Conservation (phyloP, 495 filamentous ascomycete species). For the Endocarpon pusillum region DNA sequence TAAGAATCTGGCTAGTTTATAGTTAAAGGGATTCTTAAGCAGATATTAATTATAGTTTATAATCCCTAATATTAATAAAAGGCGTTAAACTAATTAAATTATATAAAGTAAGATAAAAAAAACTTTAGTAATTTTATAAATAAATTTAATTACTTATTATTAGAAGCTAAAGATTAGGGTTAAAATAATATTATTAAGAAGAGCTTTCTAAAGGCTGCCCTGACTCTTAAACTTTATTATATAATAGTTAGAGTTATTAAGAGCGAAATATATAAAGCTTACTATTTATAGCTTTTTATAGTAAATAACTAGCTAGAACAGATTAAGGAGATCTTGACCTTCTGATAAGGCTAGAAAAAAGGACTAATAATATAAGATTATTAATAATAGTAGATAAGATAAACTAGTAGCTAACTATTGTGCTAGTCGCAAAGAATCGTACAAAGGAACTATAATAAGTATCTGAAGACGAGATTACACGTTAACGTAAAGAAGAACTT, state of each 20-base stretch:
- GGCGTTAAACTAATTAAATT: neutral
- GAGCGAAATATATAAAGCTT: neutral
- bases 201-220: neutral
- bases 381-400: neutral
- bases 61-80: neutral
- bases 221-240: neutral
- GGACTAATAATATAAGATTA: neutral
- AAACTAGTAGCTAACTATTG: neutral
- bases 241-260: neutral
- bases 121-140: neutral
- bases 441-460: neutral
- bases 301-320: neutral
- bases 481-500: neutral
- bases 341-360: neutral
- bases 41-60: neutral
- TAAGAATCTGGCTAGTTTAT: neutral
- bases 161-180: neutral
- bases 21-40: neutral
- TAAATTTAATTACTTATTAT: neutral
- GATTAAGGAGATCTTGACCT: neutral
- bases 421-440: neutral
- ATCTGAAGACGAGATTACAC: neutral
- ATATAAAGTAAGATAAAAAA: neutral
- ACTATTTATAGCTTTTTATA: neutral
- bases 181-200: neutral